Evolutionary conservation across 2,329 filamentous ascomycete genomes (phyloP).

Genomic region (Leptographium wingfieldii): DNA sequence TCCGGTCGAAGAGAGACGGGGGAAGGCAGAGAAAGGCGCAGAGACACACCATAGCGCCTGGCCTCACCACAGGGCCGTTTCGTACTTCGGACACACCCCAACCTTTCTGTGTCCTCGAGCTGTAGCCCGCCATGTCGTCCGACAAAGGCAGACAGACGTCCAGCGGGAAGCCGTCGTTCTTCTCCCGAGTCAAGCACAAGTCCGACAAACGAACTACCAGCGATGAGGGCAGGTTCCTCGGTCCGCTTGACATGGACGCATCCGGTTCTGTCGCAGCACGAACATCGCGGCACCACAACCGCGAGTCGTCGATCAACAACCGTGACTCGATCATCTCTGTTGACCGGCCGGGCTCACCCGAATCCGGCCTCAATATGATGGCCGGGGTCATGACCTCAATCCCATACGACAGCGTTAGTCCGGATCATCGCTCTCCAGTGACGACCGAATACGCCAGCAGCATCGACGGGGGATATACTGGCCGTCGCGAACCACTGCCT

Average conservation of each 20-base stretch:
- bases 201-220: slow-evolving; percentile 50
- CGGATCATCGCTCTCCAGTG: slow-evolving; percentile 57
- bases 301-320: slow-evolving; percentile 38
- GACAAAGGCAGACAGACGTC: slow-evolving; percentile 66
- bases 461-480: slow-evolving; percentile 31
- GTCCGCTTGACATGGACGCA: slow-evolving; percentile 45
- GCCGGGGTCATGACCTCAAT: slow-evolving; percentile 80
- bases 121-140: slow-evolving; percentile 38
- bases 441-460: slow-evolving; percentile 47
- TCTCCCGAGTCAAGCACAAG: slow-evolving; percentile 78
- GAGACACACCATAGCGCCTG: too few species aligned
- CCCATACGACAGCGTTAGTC: slow-evolving; percentile 61
- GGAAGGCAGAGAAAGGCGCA: too few species aligned
- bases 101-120: slow-evolving; percentile 2
- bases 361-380: slow-evolving; percentile 56
- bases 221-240: slow-evolving; percentile 43
- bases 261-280: slow-evolving; percentile 51
- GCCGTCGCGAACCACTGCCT: slow-evolving; percentile 60
- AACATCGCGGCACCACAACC: slow-evolving; percentile 58
- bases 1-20: slow-evolving; percentile 8
- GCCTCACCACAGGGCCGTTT: too few species aligned
- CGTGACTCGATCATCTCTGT: slow-evolving; percentile 50
- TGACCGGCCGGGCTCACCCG: slow-evolving; percentile 53
- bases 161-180: slow-evolving; percentile 53
- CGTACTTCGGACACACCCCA: background rate